These are phyloP conservation scores for Sphagnurus paluster DNA, from an alignment of 1,284 basidiomycete genomes.

Conservation along the genomic window DNA sequence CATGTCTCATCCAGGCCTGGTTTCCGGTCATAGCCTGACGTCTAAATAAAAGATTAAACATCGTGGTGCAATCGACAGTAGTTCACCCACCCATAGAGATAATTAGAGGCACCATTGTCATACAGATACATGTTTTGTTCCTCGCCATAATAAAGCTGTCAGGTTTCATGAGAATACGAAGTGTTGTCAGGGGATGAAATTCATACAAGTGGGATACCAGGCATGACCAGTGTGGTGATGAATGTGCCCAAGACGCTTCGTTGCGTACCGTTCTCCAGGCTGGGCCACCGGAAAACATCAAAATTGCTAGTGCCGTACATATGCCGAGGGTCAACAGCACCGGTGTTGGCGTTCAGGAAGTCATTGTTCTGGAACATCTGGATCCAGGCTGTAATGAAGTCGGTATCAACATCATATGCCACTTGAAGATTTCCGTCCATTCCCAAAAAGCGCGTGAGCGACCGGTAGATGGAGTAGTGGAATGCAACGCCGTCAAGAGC, in stretches of 20 bases:
- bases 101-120: constrained; percentile 84
- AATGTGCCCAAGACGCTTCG: constrained; percentile 76
- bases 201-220: constrained; percentile 77
- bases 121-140: constrained; percentile 86
- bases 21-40: constrained; percentile 89
- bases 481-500: constrained; percentile 82
- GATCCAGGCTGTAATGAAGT: constrained; percentile 88
- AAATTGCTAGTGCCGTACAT: constrained; percentile 91
- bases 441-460: constrained; percentile 80
- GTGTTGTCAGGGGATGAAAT: not conserved
- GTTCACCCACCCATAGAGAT: constrained; percentile 73
- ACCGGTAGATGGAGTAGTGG: constrained; percentile 90
- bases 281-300: constrained; percentile 91
- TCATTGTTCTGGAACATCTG: constrained; percentile 87
- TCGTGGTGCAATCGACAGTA: not conserved
- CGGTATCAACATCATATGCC: constrained; percentile 77
- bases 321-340: constrained; percentile 77
- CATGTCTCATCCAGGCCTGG: constrained; percentile 88
- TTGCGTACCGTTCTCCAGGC: constrained; percentile 79
- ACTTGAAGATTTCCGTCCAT: constrained; percentile 92
- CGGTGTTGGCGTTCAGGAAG: constrained; percentile 72
- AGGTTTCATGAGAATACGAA: constrained; percentile 9
- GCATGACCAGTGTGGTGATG: constrained; percentile 79
- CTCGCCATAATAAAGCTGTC: constrained; percentile 81
- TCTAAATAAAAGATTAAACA: constrained; percentile 39